Base-by-base conservation (phyloP, 192 early-diverging fungal species). In the Entomortierella chlamydospora region DNA sequence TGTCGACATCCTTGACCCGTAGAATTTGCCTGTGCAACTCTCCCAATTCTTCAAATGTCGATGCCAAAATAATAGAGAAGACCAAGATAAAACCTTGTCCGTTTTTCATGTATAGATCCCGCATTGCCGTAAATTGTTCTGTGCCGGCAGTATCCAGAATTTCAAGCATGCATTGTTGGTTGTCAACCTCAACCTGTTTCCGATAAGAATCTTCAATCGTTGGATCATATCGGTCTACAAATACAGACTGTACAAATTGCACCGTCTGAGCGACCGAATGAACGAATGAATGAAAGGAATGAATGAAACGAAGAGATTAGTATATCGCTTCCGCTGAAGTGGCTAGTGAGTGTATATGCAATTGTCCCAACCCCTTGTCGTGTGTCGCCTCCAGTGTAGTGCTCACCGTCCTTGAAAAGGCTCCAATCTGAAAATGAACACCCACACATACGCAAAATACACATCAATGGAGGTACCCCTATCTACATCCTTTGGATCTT, bases 151-250 rank as follows among this genome's bases (percentile, higher is more conserved):
- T 95, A 86, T 97, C 96, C 43, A 97, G 90, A 54, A 97, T 90
- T 66, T 97, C 96, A 25, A 97, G 87, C 70, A 95, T 85, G 51
- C 94, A 95, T 43, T 86, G 86, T 64, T 92, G 89, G 61, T 85
- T 87, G 70, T 98, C 95, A 18, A 98, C 90, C 59, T 90, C 83
- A 62, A 92, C 93, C 72, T 95, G 90, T 74, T 96, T 96, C 68
- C 93, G 87, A 86, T 98, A 96, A 61, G 87, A 90, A 68, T 92
- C 92, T 76, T 98, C 96, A 65, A 98, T 98, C 12, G 96, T 98
- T 50, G 96, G 96, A 70, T 98, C 96, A 76, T 98, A 98, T 50
- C 94, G 93, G 39, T 96, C 94, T 28, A 93, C 91, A 80, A 98
- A 98, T 31, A 93, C 91, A 0, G 92, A 94, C 80, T 96, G 96